Percentiles rank a stretch among this genome's conserved stretches.
Evolutionary conservation across 495 filamentous ascomycete species (phyloP).

Genomic region (Xylaria grammica): DNA sequence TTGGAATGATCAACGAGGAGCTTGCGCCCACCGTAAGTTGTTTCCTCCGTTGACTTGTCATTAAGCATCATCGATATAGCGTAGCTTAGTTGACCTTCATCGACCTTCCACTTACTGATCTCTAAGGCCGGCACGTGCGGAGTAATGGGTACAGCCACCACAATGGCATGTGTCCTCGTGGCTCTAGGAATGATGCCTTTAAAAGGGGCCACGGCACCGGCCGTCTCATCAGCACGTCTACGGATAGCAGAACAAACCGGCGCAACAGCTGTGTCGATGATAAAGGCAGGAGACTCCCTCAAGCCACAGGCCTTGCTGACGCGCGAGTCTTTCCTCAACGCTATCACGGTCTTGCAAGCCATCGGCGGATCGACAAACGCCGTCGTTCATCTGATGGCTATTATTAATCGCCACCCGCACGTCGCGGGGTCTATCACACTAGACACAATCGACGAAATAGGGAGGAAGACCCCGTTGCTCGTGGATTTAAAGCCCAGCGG

Average conservation of each 20-base stretch:
- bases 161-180: constrained; percentile 70
- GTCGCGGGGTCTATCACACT: constrained; percentile 61
- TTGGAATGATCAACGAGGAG: constrained; percentile 68
- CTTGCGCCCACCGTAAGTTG: constrained; percentile 65
- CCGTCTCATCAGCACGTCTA: constrained; percentile 67
- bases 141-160: constrained; percentile 73
- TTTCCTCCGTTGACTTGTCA: neutral
- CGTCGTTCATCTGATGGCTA: constrained; percentile 69
- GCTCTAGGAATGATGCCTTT: constrained; percentile 70
- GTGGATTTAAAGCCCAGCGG: constrained; percentile 73
- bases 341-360: constrained; percentile 70
- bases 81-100: neutral
- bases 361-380: constrained; percentile 74
- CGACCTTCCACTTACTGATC: neutral
- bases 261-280: constrained; percentile 57
- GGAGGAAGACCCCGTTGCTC: constrained; percentile 62
- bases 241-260: constrained; percentile 70
- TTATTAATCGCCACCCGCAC: constrained; percentile 62
- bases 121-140: constrained; percentile 68
- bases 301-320: constrained; percentile 63
- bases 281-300: constrained; percentile 37
- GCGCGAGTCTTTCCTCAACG: constrained; percentile 67
- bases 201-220: constrained; percentile 64
- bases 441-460: constrained; percentile 64
- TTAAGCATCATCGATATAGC: neutral